These are phyloP conservation scores for Xylaria flabelliformis DNA, from an alignment of 495 filamentous ascomycete species.

Conservation along the genomic window DNA sequence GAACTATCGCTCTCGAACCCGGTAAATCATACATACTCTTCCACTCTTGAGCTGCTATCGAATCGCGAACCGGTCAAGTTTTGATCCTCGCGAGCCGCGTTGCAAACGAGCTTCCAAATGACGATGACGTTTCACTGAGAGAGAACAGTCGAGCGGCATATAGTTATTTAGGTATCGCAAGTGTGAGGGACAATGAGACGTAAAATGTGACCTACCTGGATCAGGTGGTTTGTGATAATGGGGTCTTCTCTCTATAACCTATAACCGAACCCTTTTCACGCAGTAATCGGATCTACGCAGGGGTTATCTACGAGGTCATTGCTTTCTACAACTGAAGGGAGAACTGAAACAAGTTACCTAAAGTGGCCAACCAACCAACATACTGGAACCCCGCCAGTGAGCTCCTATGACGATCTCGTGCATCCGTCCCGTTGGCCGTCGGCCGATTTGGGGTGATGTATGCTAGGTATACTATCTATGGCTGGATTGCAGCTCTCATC, in stretches of 20 bases:
- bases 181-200: background rate
- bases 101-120: background rate
- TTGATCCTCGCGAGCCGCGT: conserved; percentile 2
- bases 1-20: background rate
- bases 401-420: background rate
- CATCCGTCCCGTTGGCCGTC: background rate
- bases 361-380: conserved; percentile 4
- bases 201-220: background rate
- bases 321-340: conserved; percentile 11
- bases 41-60: background rate
- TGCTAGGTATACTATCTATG: background rate
- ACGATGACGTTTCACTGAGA: background rate
- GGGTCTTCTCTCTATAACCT: background rate
- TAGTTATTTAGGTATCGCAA: background rate
- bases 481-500: background rate
- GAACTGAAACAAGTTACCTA: conserved; percentile 22
- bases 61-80: background rate
- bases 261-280: background rate
- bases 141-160: background rate
- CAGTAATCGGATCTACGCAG: conserved; percentile 4
- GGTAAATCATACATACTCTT: background rate
- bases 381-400: background rate
- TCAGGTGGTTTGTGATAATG: background rate
- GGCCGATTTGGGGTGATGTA: background rate
- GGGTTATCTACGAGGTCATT: conserved; percentile 2